Conservation (phyloP, 257 asterid genomes). For the Paraleonurus japonicus region DNA sequence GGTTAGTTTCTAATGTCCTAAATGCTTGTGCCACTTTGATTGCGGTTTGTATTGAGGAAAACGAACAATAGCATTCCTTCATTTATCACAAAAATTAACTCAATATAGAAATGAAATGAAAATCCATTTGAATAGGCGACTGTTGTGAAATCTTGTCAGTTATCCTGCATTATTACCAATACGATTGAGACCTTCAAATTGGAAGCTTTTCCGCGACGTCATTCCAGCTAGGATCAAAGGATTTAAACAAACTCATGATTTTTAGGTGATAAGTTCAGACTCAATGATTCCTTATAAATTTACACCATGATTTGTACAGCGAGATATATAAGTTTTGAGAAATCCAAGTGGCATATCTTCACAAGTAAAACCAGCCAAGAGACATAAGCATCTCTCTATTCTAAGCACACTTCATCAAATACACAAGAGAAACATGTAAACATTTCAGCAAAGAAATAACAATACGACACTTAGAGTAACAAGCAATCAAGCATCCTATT, state of each 20-base stretch:
- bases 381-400: conserved; percentile 7
- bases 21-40: not conserved
- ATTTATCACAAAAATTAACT: not conserved
- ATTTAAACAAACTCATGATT: not conserved
- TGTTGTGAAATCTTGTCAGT: not conserved
- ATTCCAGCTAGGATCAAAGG: not conserved
- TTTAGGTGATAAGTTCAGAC: not conserved
- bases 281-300: not conserved
- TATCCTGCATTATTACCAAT: not conserved
- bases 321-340: not conserved
- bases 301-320: conserved; percentile 18
- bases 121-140: not conserved
- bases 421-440: not conserved
- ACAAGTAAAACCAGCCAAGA: conserved; percentile 1
- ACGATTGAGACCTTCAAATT: not conserved
- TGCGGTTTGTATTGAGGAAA: not conserved
- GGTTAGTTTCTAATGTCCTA: not conserved
- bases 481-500: conserved; percentile 5
- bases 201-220: not conserved
- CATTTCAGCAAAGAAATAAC: conserved; percentile 7
- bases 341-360: not conserved
- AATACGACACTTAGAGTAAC: conserved; percentile 12
- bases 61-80: not conserved
- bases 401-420: not conserved
- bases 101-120: not conserved